Evolutionary conservation across 805 yeast genomes (phyloP).

Genomic region (Candida palmyrensis): DNA sequence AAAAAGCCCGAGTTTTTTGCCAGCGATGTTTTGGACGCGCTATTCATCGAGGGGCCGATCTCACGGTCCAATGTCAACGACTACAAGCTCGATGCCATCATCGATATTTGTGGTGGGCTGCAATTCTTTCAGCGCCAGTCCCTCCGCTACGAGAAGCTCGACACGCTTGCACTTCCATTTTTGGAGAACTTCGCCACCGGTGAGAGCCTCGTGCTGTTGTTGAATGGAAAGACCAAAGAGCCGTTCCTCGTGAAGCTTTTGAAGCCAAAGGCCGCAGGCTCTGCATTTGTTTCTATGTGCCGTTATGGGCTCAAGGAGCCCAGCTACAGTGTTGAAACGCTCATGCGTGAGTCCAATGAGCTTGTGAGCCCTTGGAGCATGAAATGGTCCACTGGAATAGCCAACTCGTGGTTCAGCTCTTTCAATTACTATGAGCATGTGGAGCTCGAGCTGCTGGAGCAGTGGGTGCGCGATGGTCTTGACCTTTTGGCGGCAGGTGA

Average conservation of each 20-base stretch:
- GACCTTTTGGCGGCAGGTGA: constrained; percentile 19
- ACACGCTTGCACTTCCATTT: constrained; percentile 25
- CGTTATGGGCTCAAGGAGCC: constrained; percentile 24
- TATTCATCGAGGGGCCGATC: constrained; percentile 20
- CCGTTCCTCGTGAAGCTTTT: constrained; percentile 28
- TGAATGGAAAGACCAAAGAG: constrained; percentile 25
- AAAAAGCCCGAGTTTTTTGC: constrained; percentile 37
- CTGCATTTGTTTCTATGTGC: constrained; percentile 33
- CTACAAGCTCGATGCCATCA: constrained; percentile 29
- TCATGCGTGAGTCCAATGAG: constrained; percentile 13
- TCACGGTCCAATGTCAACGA: constrained; percentile 15
- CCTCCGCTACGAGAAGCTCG: constrained; percentile 23
- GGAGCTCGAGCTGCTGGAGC: constrained; percentile 19
- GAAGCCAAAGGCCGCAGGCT: constrained; percentile 31
- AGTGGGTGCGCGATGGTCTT: constrained; percentile 33
- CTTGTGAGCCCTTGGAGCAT: constrained; percentile 27
- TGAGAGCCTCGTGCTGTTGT: constrained; percentile 14
- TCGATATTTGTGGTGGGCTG: constrained; percentile 38
- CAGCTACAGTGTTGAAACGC: constrained; percentile 27
- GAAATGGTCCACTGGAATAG: constrained; percentile 28
- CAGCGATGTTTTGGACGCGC: constrained; percentile 28
- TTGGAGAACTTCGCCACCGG: constrained; percentile 10
- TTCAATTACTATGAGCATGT: constrained; percentile 33
- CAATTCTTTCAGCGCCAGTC: constrained; percentile 28
- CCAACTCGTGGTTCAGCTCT: constrained; percentile 21